Evolutionary conservation across 768 basidiomycete genomes (phyloP).

Genomic region (Leccinum arenicola): DNA sequence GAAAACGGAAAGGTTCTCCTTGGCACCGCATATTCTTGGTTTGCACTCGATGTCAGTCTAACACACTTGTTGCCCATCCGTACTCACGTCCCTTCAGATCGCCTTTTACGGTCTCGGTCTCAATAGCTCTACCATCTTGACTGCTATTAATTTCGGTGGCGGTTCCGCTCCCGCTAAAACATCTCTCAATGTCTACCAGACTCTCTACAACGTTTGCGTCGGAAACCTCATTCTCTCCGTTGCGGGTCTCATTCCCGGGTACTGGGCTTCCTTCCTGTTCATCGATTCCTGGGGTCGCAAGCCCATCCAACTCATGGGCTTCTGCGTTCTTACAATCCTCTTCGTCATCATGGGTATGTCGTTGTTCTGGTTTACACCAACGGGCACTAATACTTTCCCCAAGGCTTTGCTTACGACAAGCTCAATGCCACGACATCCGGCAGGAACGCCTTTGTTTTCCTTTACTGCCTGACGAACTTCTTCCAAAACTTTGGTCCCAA

Average conservation of each 20-base stretch:
- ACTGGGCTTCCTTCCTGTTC: slow-evolving; percentile 53
- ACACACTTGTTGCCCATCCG: neutral
- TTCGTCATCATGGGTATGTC: slow-evolving; percentile 68
- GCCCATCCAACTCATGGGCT: slow-evolving; percentile 80
- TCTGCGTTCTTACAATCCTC: slow-evolving; percentile 59
- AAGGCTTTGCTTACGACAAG: slow-evolving; percentile 67
- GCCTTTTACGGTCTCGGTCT: slow-evolving; percentile 89
- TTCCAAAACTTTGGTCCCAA: slow-evolving; percentile 91
- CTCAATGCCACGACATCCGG: slow-evolving; percentile 42
- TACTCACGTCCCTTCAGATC: slow-evolving; percentile 43
- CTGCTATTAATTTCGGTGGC: slow-evolving; percentile 63
- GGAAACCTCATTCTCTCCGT: slow-evolving; percentile 76
- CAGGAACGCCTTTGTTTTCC: slow-evolving; percentile 68
- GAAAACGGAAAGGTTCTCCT: slow-evolving; percentile 77
- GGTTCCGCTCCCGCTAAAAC: slow-evolving; percentile 30
- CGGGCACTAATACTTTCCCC: slow-evolving; percentile 5
- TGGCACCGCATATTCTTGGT: slow-evolving; percentile 83
- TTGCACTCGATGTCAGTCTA: slow-evolving; percentile 70
- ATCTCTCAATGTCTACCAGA: slow-evolving; percentile 46
- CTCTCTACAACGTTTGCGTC: slow-evolving; percentile 60
- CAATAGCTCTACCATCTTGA: slow-evolving; percentile 75
- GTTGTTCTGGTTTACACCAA: neutral
- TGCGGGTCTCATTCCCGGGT: slow-evolving; percentile 82
- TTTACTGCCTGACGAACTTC: slow-evolving; percentile 86
- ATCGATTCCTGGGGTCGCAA: slow-evolving; percentile 82